Conservation (phyloP, 441 rosid genomes). For the Jatropha multifida region DNA sequence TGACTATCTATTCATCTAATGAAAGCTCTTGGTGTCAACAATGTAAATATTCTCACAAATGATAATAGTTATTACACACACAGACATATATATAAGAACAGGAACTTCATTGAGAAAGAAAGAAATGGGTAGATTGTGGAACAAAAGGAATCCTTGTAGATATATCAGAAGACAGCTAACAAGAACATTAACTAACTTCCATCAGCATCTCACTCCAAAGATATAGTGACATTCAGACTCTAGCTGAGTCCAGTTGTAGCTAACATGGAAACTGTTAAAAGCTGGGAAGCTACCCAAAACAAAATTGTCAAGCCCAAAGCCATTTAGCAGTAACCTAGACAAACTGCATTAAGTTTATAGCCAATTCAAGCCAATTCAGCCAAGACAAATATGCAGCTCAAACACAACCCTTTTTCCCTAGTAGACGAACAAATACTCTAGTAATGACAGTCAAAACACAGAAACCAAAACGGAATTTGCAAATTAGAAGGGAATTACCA, state of each 20-base stretch:
- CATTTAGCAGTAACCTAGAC: background rate
- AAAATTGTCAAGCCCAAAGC: background rate
- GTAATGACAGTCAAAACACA: slow-evolving; percentile 1
- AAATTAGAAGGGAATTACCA: slow-evolving; percentile 49
- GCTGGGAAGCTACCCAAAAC: background rate
- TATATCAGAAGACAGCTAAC: background rate
- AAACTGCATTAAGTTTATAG: background rate
- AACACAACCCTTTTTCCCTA: background rate
- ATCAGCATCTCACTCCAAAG: slow-evolving; percentile 3
- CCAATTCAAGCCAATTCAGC: no score
- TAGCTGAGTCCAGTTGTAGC: background rate
- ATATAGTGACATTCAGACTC: background rate
- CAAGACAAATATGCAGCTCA: background rate
- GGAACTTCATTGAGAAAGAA: background rate
- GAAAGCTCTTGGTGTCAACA: background rate
- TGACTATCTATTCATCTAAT: background rate
- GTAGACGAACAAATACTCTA: slow-evolving; percentile 6
- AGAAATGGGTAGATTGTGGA: background rate
- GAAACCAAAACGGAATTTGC: slow-evolving; percentile 7
- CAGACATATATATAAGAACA: no score
- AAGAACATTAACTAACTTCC: background rate
- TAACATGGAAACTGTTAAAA: background rate
- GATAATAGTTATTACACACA: background rate
- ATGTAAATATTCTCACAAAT: background rate
- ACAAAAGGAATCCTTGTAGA: background rate